Evolutionary conservation across 352 stramenopile species (phyloP), one percentile per base, ranked within the genome.

Genomic region (Saprolegnia diclina): DNA sequence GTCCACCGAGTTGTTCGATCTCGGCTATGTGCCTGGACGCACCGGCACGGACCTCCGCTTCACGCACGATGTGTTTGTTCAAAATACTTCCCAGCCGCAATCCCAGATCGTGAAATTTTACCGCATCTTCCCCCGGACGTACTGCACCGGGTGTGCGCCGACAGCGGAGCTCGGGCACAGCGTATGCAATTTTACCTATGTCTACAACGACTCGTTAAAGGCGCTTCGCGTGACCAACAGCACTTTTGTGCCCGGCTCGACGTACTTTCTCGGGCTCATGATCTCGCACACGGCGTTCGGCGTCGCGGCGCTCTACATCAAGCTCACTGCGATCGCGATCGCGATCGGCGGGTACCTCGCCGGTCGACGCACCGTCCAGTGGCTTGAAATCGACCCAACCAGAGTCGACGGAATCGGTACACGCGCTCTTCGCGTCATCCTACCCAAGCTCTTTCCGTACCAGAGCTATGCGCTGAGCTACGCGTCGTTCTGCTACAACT

Each of bases 401-500:
- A 50, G 44, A 0, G 32, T 50, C 32, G 56, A 64, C n/a, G 26
- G 32, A 21, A 38, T 64, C 0, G 16, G 24, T 4, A 10, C 13
- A 0, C 7, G 35, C 14, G 10, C 32, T 13, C 0, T 55, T 1
- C 9, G 32, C 2, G 42, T 32, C 0, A 3, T 66, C n/a, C 4
- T 48, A 0, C 48, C 63, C 32, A 59, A 69, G 53, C 61, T 52
- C 50, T 69, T 35, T 53, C 46, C 63, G 16, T 38, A 69, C 53
- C 2, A 37, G 37, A 69, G 63, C 48, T 11, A 62, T 37, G 63
- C 63, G n/a, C 53, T 69, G 14, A 14, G 37, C 21, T 69, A 62
- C 24, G 63, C 62, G 19, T n/a, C 61, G 44, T 69, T 69, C 48
- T 69, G 63, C 63, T 69, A 61, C 46, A 69, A 69, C 53, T 53